Conservation (phyloP, 805 yeast genomes). For the Pichia exigua region DNA sequence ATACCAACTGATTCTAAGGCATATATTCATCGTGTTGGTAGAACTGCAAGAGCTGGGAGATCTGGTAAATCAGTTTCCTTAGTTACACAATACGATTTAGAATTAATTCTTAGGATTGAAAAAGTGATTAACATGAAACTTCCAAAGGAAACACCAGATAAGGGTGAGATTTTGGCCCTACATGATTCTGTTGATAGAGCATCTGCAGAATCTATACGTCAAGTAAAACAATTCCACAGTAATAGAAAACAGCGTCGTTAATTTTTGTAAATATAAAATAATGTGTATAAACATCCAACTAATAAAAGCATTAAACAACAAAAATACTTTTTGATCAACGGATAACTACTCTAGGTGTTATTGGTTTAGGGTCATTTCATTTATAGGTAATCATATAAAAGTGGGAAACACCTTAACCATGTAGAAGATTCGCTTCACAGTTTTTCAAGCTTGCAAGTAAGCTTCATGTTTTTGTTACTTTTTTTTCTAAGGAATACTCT, state of each 20-base stretch:
- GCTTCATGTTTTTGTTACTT: too few relatives aligned
- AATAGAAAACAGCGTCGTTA: slow-evolving; percentile 12
- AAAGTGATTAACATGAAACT: slow-evolving; percentile 75
- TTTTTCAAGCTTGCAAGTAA: too few relatives aligned
- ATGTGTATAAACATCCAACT: not conserved
- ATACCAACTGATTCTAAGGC: slow-evolving; percentile 96
- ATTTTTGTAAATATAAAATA: not conserved
- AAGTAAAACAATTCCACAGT: slow-evolving; percentile 58
- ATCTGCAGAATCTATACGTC: slow-evolving; percentile 78
- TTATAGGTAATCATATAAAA: too few relatives aligned
- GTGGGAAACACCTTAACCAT: too few relatives aligned
- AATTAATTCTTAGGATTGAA: slow-evolving; percentile 81
- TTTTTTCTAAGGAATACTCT: not conserved
- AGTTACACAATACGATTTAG: slow-evolving; percentile 92
- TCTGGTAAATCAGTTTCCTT: slow-evolving; percentile 81
- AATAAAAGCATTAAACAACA: not conserved
- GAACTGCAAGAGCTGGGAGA: slow-evolving; percentile 94
- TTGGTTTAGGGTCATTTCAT: too few relatives aligned
- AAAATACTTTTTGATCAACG: too few relatives aligned
- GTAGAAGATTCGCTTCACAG: not conserved
- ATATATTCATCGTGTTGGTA: slow-evolving; percentile 93
- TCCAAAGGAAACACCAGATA: slow-evolving; percentile 75
- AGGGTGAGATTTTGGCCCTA: slow-evolving; percentile 65
- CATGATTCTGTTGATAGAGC: slow-evolving; percentile 90
- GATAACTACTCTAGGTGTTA: too few relatives aligned